Base-by-base conservation (phyloP, 176 grass and related monocot genomes). In the Oryza rufipogon region DNA sequence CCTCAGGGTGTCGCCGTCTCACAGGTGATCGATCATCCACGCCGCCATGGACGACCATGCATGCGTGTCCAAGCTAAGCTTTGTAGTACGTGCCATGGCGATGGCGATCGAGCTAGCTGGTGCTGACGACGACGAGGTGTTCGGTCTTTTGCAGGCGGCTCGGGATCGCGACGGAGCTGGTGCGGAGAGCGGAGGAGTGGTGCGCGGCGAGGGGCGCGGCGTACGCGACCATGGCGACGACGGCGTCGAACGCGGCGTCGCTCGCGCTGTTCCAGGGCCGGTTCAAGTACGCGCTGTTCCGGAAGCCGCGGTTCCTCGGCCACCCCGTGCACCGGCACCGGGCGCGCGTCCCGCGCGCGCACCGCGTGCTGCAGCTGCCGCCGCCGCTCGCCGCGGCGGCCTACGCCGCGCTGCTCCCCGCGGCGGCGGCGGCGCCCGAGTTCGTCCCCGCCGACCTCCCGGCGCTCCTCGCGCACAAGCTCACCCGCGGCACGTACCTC, bases 171-270 rank as follows among this genome's bases (percentile, higher is more conserved):
- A 88, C 86, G 68, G 86, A 73, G 80, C 86, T 95, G 71, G 90
- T 95, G 76, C 68, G 75, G 32, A 49, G 63, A 9, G 90, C 80
- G 13, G 93, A 95, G 86, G 15, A 60, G 22, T 95, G 93, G 93
- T 88, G 90, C 76, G 65, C 68, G 46, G 83, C 65, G 28, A 39
- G 76, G 6, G 93, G 90, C 26, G 90, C 93, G 19, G 68, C 69
- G 76, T 86, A 95, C 83, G 88, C 90, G 2, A 92, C 88, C 88
- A 88, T 95, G 67, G 93, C 93, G 25, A 95, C 93, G 49, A 92
- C 91, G 9, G 76, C 73, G 19, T 87, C 90, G 14, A 95, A 95
- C 90, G 28, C 82, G 6, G 86, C 93, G 67, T 95, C 93, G 69
- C 85, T 95, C n/a, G 67, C 86, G 48, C 93, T 95, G 79, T 95